Base-by-base conservation (phyloP, 2,329 filamentous ascomycete genomes). In the Chaetomium olivaceum region DNA sequence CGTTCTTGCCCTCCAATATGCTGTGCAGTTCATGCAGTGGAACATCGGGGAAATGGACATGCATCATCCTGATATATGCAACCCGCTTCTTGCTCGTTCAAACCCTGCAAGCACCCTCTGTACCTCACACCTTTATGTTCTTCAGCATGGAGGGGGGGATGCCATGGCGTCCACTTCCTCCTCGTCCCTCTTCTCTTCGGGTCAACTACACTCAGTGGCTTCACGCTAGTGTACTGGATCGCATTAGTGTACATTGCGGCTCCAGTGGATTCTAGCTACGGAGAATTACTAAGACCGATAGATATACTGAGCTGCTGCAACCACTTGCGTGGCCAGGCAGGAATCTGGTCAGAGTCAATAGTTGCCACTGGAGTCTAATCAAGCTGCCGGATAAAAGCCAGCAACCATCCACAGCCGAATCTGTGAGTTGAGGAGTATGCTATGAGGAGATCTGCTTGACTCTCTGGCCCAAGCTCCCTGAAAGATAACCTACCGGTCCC, bases 41-140 rank as follows among this genome's bases (percentile, higher is more conserved):
- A 64, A 67, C 65, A 46, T 55, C 65, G 61, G 65, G 65, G 62
- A 62, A 27, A 14, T 50, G 23, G 33, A 39, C 43, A 29, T 52
- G 54, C 54, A 46, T 21, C 29, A 31, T n/a, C 50, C 39, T 61
- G 19, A 61, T 65, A 43, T 43, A 52, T 21, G n/a, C 29, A 36
- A 14, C 25, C 50, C 29, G n/a, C n/a, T 12, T 52, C 29, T 36
- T 36, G 29, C 58, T 14, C n/a, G 16, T 14, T 33, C 11, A 14
- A 21, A 19, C 51, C 25, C 6, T 54, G 33, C 21, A 27, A 19
- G 4, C 33, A 8, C n/a, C 27, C 55, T 57, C 21, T 21, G 33
- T 16, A 12, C 4, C 25, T 39, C 55, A 57, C 55, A 57, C 21
- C 33, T 36, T 39, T 3, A 8, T 11, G 33, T 25, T 1, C 4